Conservation (phyloP, 1,139 yeast genomes). For the Magnusiomyces sp. region DNA sequence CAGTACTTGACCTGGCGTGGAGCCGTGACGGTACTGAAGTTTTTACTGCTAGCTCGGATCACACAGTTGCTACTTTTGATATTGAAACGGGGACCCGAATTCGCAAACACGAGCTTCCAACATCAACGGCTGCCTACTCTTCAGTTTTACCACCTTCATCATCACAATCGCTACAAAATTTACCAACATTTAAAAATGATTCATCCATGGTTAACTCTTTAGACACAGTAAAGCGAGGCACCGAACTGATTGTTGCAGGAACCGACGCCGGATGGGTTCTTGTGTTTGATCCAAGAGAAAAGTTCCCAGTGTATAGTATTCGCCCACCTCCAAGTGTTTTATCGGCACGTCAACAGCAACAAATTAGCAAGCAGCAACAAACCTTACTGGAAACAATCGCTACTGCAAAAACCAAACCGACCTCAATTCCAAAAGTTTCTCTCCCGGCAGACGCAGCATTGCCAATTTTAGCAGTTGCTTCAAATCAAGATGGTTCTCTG, state of each 20-base stretch:
- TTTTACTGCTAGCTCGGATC: conserved; percentile 42
- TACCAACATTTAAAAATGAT: conserved; percentile 35
- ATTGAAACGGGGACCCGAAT: conserved; percentile 45
- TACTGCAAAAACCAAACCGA: too few species aligned
- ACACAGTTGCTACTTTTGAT: conserved; percentile 48
- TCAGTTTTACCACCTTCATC: too few species aligned
- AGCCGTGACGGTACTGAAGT: conserved; percentile 34
- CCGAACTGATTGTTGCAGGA: conserved; percentile 41
- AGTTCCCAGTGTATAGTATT: conserved; percentile 30
- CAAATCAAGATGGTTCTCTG: conserved; percentile 33
- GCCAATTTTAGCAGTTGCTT: conserved; percentile 51
- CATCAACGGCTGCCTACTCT: conserved; percentile 2
- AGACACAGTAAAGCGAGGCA: conserved; percentile 29
- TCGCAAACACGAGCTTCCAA: conserved; percentile 36
- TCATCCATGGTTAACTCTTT: conserved; percentile 49
- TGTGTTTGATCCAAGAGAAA: conserved; percentile 57
- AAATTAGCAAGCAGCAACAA: neutral
- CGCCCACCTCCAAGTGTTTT: neutral
- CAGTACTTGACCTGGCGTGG: conserved; percentile 44
- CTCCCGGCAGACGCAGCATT: neutral
- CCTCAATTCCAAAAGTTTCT: too few species aligned
- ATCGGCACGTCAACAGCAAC: neutral
- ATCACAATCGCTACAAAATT: too few species aligned
- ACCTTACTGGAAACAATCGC: neutral
- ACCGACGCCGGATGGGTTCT: conserved; percentile 57